These are phyloP conservation scores for Jatropha multifida DNA, from an alignment of 441 rosid genomes.

Conservation along the genomic window DNA sequence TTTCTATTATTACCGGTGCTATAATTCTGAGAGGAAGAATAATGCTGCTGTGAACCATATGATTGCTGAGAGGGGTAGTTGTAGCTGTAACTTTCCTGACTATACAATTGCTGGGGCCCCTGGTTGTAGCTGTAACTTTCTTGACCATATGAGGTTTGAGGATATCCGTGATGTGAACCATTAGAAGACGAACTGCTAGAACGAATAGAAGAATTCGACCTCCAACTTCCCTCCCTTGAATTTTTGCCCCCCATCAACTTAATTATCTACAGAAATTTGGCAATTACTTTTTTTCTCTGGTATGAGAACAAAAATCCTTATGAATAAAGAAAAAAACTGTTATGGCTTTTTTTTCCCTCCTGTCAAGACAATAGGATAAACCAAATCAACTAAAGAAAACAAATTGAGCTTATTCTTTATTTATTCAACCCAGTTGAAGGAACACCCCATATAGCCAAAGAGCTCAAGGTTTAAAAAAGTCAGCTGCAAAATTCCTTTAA, in stretches of 20 bases:
- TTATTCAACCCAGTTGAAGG: conserved; percentile 1
- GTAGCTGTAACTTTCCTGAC: conserved; percentile 45
- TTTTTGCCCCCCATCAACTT: conserved; percentile 67
- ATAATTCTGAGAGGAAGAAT: conserved; percentile 33
- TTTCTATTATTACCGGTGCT: conserved; percentile 33
- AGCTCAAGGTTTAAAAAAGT: neutral
- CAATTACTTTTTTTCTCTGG: conserved; percentile 1
- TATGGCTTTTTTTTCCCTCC: neutral
- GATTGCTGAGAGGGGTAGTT: conserved; percentile 40
- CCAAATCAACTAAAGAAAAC: neutral
- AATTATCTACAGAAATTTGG: conserved; percentile 19
- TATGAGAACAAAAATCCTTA: neutral
- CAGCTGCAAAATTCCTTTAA: neutral
- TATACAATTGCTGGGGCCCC: conserved; percentile 40
- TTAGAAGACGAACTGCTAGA: conserved; percentile 51
- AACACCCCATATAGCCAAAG: neutral
- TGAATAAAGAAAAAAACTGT: neutral
- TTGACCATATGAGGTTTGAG: conserved; percentile 42
- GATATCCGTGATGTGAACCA: conserved; percentile 44
- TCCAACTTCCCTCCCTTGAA: conserved; percentile 55
- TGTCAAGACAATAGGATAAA: neutral
- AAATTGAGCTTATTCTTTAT: neutral
- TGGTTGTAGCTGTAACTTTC: conserved; percentile 41
- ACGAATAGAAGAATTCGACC: conserved; percentile 41
- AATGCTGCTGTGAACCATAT: conserved; percentile 32